Conservation (phyloP, 1,139 yeast species). For the Pneumocystis oryctolagi region DNA sequence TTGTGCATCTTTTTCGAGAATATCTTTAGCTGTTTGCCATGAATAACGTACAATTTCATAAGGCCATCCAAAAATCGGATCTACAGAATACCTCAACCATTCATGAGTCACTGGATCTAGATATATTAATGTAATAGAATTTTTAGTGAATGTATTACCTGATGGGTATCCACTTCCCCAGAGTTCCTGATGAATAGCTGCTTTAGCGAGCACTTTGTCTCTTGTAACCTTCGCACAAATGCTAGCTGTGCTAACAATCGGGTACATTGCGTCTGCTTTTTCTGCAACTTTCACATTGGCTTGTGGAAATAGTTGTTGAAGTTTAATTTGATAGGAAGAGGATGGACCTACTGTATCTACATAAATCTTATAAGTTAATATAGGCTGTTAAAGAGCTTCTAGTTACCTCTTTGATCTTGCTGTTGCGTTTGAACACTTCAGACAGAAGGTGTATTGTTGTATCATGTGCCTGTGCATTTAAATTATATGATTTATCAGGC, state of each 20-base stretch:
- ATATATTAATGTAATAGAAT: background rate
- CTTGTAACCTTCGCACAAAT: slow-evolving; percentile 94
- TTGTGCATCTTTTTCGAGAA: slow-evolving; percentile 32
- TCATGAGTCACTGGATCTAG: slow-evolving; percentile 60
- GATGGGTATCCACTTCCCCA: slow-evolving; percentile 61
- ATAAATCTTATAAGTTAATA: slow-evolving; percentile 29
- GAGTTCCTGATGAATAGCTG: slow-evolving; percentile 10
- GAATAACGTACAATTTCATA: slow-evolving; percentile 62
- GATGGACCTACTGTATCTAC: slow-evolving; percentile 99
- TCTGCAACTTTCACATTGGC: slow-evolving; percentile 74
- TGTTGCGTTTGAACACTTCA: slow-evolving; percentile 43
- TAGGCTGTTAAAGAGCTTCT: slow-evolving; percentile 25
- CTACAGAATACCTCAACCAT: slow-evolving; percentile 54
- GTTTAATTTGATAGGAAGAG: slow-evolving; percentile 58
- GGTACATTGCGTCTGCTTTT: slow-evolving; percentile 88
- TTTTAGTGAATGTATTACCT: background rate
- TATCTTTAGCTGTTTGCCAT: slow-evolving; percentile 85
- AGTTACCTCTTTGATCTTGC: slow-evolving; percentile 29
- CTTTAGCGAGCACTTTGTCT: slow-evolving; percentile 45
- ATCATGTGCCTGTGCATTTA: slow-evolving; percentile 93
- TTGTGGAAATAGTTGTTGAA: slow-evolving; percentile 52
- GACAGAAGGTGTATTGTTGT: slow-evolving; percentile 69
- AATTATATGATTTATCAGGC: slow-evolving; percentile 48
- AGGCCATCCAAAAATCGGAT: slow-evolving; percentile 73
- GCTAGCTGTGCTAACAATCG: slow-evolving; percentile 92